Conservation (phyloP, 306 rosid species). For the Hippophae tibetana region DNA sequence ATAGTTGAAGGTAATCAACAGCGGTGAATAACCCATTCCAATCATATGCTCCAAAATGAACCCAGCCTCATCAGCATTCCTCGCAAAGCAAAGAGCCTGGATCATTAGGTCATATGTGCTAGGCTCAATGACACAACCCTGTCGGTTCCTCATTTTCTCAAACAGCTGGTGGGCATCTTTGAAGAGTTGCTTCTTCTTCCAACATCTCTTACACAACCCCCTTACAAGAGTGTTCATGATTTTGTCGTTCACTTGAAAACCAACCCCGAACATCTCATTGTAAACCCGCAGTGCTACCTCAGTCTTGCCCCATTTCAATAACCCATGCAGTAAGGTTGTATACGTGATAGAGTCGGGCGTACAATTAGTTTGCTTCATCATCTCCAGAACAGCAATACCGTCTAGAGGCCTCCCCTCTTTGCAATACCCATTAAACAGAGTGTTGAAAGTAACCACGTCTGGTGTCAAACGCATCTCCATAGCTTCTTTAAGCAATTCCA, state of each 20-base stretch:
- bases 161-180: conserved; percentile 41
- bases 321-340: conserved; percentile 57
- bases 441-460: conserved; percentile 50
- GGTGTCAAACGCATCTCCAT: conserved; percentile 42
- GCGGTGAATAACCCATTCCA: conserved; percentile 31
- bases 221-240: conserved; percentile 50
- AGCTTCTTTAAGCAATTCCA: conserved; percentile 57
- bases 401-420: conserved; percentile 64
- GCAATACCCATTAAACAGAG: conserved; percentile 62
- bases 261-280: conserved; percentile 47
- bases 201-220: conserved; percentile 40
- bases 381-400: conserved; percentile 39
- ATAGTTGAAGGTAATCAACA: conserved; percentile 18
- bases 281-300: conserved; percentile 29
- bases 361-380: conserved; percentile 50
- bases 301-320: conserved; percentile 56
- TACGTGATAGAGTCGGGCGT: conserved; percentile 54
- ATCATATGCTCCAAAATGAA: conserved; percentile 37
- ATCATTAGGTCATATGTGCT: conserved; percentile 42
- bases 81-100: conserved; percentile 30
- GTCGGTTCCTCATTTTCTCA: conserved; percentile 37
- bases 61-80: conserved; percentile 34
- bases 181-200: conserved; percentile 29
- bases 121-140: conserved; percentile 23
- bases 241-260: conserved; percentile 40